Evolutionary conservation across 495 filamentous ascomycete genomes (phyloP), one percentile per base, ranked within the genome.

Genomic region (Cudoniella acicularis): DNA sequence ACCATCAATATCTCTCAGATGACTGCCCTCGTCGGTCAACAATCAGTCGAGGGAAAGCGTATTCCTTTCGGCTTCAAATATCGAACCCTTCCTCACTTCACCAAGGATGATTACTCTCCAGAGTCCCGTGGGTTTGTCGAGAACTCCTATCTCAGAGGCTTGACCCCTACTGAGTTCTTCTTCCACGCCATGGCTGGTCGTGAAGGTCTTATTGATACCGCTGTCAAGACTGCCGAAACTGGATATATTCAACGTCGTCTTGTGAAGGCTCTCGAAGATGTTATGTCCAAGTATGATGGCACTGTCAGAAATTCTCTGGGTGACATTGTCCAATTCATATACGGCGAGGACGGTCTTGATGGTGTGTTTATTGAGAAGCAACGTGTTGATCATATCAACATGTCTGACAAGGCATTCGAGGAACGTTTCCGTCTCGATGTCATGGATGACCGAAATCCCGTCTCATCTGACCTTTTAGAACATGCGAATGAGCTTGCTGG

Each of bases 141-240:
- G 74, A 99, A 99, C 75, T 99, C 94, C 0, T 99, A 99, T 65
- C 83, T 99, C 24, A 89, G 94, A 78, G 94, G 94, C 36, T 75
- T 99, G 58, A 99, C 94, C 0, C 92, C 94, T 1, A 87, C 88
- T 1, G 94, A 99, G 65, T 99, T 98, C 73, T 99, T 96, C 79
- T 99, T 99, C 81, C 94, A 99, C 77, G 94, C 94, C 63, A 99
- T 99, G 94, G 94, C 94, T 76, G 94, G 94, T 89, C 87, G 94
- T 76, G 94, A 99, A 74, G 94, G 94, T 94, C 79, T 99, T 47
- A 99, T 99, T 65, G 94, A 99, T 83, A 99, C 94, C 20, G 94
- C 94, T 65, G 94, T 99, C 69, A 99, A 99, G 81, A 99, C 94
- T 59, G 94, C 94, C 30, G 94, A 99, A 69, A 99, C 94, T 43